Base-by-base conservation (phyloP, 768 basidiomycete genomes). In the Myochromella boudieri region DNA sequence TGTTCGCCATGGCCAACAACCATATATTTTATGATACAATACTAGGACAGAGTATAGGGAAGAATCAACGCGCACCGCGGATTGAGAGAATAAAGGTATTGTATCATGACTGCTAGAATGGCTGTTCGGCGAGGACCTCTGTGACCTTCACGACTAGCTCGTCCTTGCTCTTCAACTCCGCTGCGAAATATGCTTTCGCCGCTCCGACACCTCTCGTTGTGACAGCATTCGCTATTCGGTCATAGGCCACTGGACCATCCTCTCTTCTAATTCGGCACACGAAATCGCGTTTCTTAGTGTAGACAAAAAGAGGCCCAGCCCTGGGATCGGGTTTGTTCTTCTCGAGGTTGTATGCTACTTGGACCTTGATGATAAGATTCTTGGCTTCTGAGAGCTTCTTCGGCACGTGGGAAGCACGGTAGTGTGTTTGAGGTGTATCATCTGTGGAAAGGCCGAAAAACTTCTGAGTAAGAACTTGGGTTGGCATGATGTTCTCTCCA, bases 41-140 rank as follows among this genome's bases (percentile, higher is more conserved):
- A n/a, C n/a, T n/a, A n/a, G n/a, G n/a, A n/a, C n/a, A n/a, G n/a
- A n/a, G n/a, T n/a, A n/a, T n/a, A n/a, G n/a, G n/a, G n/a, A n/a
- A n/a, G n/a, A n/a, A n/a, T n/a, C n/a, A n/a, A n/a, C n/a, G n/a
- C n/a, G n/a, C n/a, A n/a, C n/a, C n/a, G n/a, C n/a, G n/a, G n/a
- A n/a, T n/a, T n/a, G n/a, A n/a, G n/a, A 29, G 28, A 29, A 8
- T 29, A 29, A 29, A 29, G 28, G 28, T 29, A 14, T 29, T 8
- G 28, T 63, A n/a, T n/a, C n/a, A n/a, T n/a, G n/a, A n/a, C n/a
- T n/a, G n/a, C n/a, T 57, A 80, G 48, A 81, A 82, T 0, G 79
- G 76, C 49, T 84, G 81, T 51, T 76, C 80, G 1, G 79, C 80
- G 44, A 81, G 58, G 1, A 76, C 67, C 39, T 82, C 77, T 2